Evolutionary conservation across 495 filamentous ascomycete genomes (phyloP).

Genomic region (Aspergillus wentii): DNA sequence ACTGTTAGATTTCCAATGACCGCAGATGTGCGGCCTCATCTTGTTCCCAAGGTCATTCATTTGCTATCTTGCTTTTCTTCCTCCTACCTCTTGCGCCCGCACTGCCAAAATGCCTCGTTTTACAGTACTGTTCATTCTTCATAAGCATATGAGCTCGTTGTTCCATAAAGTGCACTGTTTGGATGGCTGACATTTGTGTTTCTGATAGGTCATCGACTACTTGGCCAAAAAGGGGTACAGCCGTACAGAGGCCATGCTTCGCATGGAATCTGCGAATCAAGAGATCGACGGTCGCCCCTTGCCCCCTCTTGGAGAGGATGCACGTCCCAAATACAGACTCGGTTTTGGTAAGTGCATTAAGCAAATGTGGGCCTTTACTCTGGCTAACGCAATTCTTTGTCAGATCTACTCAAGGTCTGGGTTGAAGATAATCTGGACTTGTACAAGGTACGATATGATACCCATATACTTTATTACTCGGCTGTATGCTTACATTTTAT

Average conservation of each 20-base stretch:
- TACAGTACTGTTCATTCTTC: no score
- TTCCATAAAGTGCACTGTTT: no score
- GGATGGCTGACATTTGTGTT: conserved; percentile 4
- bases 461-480: background rate
- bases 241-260: conserved; percentile 86
- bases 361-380: background rate
- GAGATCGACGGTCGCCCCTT: conserved; percentile 73
- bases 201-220: conserved; percentile 86
- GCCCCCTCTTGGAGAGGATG: conserved; percentile 58
- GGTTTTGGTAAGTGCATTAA: conserved; percentile 55
- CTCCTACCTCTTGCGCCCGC: no score
- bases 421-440: conserved; percentile 86
- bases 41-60: no score
- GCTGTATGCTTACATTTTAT: conserved; percentile 22
- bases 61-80: no score
- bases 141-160: no score
- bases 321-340: conserved; percentile 67
- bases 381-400: background rate
- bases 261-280: conserved; percentile 78
- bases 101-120: no score
- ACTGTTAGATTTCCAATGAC: no score
- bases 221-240: conserved; percentile 93
- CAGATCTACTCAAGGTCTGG: conserved; percentile 69
- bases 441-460: conserved; percentile 66
- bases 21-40: no score